phyloP scores from a whole-genome alignment of 179 eudicot species.

The Nepenthes alata region DNA sequence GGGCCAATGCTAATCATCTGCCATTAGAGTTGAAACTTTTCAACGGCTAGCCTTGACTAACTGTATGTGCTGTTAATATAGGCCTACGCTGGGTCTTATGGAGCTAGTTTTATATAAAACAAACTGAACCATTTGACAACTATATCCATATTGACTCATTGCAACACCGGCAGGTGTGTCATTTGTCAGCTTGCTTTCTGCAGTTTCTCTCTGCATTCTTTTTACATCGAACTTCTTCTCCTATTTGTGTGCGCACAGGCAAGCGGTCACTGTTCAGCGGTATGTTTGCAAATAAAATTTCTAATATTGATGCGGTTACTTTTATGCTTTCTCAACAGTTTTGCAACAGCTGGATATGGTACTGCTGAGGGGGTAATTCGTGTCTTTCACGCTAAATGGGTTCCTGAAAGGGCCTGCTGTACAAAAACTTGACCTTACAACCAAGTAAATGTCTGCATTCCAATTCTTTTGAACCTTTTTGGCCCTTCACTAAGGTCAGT shows the following conservation, averaged over 20 bases:
- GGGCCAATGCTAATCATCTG: background rate
- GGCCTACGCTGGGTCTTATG: slow-evolving; percentile 79
- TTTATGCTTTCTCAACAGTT: slow-evolving; percentile 27
- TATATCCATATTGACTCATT: slow-evolving; percentile 79
- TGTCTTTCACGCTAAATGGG: slow-evolving; percentile 54
- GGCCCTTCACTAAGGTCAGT: background rate
- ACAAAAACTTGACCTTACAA: slow-evolving; percentile 97
- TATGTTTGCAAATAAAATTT: background rate
- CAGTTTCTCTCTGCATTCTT: background rate
- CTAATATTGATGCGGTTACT: background rate
- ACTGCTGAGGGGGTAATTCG: slow-evolving; percentile 97
- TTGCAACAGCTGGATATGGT: slow-evolving; percentile 99
- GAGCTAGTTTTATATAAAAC: slow-evolving; percentile 50
- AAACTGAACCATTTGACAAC: slow-evolving; percentile 35
- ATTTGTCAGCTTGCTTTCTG: background rate
- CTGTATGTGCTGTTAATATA: slow-evolving; percentile 12
- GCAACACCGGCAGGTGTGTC: slow-evolving; percentile 90
- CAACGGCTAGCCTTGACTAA: background rate
- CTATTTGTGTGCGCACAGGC: background rate
- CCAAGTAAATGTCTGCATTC: slow-evolving; percentile 42
- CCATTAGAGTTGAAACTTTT: background rate
- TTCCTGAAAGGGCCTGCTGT: slow-evolving; percentile 76
- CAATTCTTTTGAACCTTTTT: background rate
- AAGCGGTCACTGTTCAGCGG: no score
- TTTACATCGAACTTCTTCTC: background rate